Evolutionary conservation across 2,329 filamentous ascomycete species (phyloP), one percentile per base, ranked within the genome.

Genomic region (Trichophaea hybrida): DNA sequence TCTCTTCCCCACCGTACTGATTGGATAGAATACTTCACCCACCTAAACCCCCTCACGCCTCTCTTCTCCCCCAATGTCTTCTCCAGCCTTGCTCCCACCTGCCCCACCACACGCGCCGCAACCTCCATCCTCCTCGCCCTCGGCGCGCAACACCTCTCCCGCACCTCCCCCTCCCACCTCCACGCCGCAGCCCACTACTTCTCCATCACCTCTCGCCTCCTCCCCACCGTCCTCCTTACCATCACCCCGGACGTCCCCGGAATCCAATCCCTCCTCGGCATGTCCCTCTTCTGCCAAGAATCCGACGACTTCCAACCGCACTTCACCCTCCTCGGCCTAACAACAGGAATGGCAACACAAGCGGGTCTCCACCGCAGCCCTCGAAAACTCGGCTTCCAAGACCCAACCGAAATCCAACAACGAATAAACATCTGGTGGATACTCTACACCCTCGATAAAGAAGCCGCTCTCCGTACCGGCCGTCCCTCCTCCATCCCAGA

Each of bases 401-500:
- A 52, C 1, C 34, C 40, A 1, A n/a, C 24, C 6, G 51, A 37
- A 15, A 34, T 55, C 5, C 37, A 57, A 2, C 44, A 57, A 6
- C 57, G 62, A 8, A 17, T 52, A 6, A 60, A 62, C n/a, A 17
- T 60, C 1, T 64, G 59, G 17, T 64, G 62, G 62, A 35, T 59
- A 1, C 49, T 61, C 4, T 64, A 62, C 17, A 48, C 55, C 31
- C 44, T 64, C 4, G 62, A 64, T n/a, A 62, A 62, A 35, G 62
- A 64, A 1, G 7, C 58, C 0, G 34, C 54, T 0, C 17, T 64
- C 43, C 54, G 62, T 4, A 58, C 57, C 10, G 62, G 62, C 1
- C 54, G 60, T 1, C 38, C 59, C 0, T 46, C 44, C 10, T 48
- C 52, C 4, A 60, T 62, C 17, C 10, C 17, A 1, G 62, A 64